Evolutionary conservation across 345 rosid species (phyloP).

Genomic region (Bruguiera sexangula): DNA sequence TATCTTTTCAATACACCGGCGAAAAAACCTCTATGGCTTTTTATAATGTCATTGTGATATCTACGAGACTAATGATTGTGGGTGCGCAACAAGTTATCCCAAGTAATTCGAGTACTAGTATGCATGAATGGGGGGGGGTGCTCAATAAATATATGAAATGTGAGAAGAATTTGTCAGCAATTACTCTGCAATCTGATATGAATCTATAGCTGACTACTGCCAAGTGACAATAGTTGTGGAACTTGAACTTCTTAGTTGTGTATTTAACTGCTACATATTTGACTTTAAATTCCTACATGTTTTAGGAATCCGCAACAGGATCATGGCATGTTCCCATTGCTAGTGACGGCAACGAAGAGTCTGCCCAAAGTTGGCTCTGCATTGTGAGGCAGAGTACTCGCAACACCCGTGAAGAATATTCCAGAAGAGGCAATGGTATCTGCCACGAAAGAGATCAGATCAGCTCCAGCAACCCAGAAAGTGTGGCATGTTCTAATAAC

Average conservation of each 20-base stretch:
- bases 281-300: background rate
- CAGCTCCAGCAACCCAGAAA: slow-evolving; percentile 10
- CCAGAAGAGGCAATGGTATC: slow-evolving; percentile 13
- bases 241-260: background rate
- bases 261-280: background rate
- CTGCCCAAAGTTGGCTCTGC: slow-evolving; percentile 60
- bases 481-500: slow-evolving; percentile 1
- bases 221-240: background rate
- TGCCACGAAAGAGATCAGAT: background rate
- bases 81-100: too few relatives aligned
- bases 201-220: background rate
- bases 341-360: slow-evolving; percentile 27
- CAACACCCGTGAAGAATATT: slow-evolving; percentile 20
- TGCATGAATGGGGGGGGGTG: too few relatives aligned
- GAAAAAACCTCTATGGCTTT: too few relatives aligned
- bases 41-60: too few relatives aligned
- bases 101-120: too few relatives aligned
- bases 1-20: too few relatives aligned
- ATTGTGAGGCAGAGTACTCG: slow-evolving; percentile 35
- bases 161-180: too few relatives aligned
- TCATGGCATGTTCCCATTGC: slow-evolving; percentile 80
- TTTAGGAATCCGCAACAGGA: slow-evolving; percentile 84
- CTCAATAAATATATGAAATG: too few relatives aligned
- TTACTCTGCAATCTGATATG: too few relatives aligned
- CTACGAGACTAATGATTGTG: too few relatives aligned